These are phyloP conservation scores for Tephrocybe rancida DNA, from an alignment of 768 basidiomycete species.

Conservation along the genomic window DNA sequence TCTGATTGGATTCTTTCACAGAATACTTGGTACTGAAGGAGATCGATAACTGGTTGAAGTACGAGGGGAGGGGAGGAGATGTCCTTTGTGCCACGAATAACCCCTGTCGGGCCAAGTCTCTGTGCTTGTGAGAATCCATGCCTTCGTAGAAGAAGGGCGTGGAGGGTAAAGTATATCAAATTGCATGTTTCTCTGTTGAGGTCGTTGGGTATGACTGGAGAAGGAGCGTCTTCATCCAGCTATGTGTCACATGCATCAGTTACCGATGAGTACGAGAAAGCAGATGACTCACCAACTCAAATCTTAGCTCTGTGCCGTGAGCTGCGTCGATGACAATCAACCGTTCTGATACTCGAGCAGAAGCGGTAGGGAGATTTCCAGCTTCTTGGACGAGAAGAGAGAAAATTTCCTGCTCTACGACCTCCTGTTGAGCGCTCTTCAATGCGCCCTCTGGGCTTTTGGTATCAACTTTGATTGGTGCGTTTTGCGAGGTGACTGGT, in stretches of 20 bases:
- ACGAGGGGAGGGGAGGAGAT: conserved; percentile 42
- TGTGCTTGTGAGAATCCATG: conserved; percentile 53
- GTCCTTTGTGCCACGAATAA: conserved; percentile 21
- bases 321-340: conserved; percentile 79
- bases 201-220: conserved; percentile 15
- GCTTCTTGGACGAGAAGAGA: conserved; percentile 73
- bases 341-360: conserved; percentile 78
- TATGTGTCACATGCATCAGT: conserved; percentile 13
- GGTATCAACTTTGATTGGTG: conserved; percentile 28
- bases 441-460: conserved; percentile 53
- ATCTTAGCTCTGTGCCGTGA: conserved; percentile 64
- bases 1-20: conserved; percentile 63
- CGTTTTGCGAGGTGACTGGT: conserved; percentile 38
- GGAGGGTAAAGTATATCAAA: conserved; percentile 66
- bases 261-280: neutral
- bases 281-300: conserved; percentile 62
- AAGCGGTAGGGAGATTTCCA: conserved; percentile 73
- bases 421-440: conserved; percentile 64
- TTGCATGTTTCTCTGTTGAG: conserved; percentile 50
- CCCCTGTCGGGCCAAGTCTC: conserved; percentile 32
- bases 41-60: conserved; percentile 75
- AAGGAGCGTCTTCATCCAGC: conserved; percentile 33
- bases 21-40: conserved; percentile 80
- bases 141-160: conserved; percentile 63
- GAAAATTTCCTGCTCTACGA: conserved; percentile 83